These are phyloP conservation scores for Chalciporus pseudorubinellus DNA, from an alignment of 768 basidiomycete species.

Conservation along the genomic window DNA sequence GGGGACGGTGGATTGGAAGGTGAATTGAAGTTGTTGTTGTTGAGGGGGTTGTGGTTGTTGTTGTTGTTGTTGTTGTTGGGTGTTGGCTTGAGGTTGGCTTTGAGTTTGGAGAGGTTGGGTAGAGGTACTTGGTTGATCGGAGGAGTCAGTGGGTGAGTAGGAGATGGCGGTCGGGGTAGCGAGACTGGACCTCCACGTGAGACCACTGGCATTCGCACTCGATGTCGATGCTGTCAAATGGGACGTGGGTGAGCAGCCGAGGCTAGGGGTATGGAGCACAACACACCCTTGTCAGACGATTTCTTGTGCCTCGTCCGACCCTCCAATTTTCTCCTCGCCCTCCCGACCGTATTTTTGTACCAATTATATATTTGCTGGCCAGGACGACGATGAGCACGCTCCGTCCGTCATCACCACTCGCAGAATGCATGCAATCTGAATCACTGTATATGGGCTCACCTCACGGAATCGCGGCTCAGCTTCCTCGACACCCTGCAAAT, in stretches of 20 bases:
- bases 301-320: constrained; percentile 53
- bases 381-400: too few species aligned
- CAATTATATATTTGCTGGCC: constrained; percentile 67
- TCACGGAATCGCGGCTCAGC: constrained; percentile 60
- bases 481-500: constrained; percentile 54
- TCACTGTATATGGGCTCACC: too few species aligned
- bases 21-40: constrained; percentile 45
- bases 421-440: too few species aligned
- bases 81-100: neutral
- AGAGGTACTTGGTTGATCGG: constrained; percentile 29
- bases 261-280: neutral
- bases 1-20: constrained; percentile 43
- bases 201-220: constrained; percentile 22
- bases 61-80: constrained; percentile 29
- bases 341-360: constrained; percentile 70
- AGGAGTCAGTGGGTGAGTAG: constrained; percentile 29
- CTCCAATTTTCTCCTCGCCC: constrained; percentile 56
- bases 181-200: constrained; percentile 41
- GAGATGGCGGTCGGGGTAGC: constrained; percentile 37
- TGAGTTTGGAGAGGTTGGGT: constrained; percentile 25
- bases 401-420: too few species aligned
- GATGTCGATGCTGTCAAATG: constrained; percentile 12
- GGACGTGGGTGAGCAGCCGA: neutral
- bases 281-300: constrained; percentile 48
- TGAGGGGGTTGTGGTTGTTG: constrained; percentile 34